Evolutionary conservation across 2,329 filamentous ascomycete genomes (phyloP).

Genomic region (Colletotrichum navitas): DNA sequence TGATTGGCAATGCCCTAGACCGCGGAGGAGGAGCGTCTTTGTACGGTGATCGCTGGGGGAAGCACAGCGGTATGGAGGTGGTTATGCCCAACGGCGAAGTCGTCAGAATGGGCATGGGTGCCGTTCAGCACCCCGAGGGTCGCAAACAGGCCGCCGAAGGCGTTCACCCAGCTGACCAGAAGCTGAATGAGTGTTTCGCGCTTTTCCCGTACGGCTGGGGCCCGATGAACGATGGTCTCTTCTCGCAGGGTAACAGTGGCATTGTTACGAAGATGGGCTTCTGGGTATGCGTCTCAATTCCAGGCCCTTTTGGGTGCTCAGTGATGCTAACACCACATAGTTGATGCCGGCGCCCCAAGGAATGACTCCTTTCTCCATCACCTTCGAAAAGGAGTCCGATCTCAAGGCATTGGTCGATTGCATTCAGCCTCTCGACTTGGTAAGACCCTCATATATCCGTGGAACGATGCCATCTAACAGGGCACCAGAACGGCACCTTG

Average conservation of each 20-base stretch:
- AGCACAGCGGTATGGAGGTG: conserved; percentile 58
- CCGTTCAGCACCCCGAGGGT: conserved; percentile 53
- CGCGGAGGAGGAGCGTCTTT: conserved; percentile 61
- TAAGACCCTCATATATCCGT: no score
- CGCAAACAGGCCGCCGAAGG: conserved; percentile 46
- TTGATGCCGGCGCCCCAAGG: conserved; percentile 32
- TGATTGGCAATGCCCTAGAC: conserved; percentile 61
- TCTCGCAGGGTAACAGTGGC: conserved; percentile 65
- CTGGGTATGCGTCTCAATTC: conserved; percentile 32
- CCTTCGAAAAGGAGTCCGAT: conserved; percentile 31
- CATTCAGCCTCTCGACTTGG: conserved; percentile 29
- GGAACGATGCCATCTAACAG: no score
- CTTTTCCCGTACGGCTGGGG: conserved; percentile 56
- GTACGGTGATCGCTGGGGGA: conserved; percentile 48
- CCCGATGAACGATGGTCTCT: conserved; percentile 59
- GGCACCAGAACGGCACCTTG: conserved; percentile 10
- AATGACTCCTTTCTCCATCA: conserved; percentile 32
- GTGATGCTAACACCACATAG: no score
- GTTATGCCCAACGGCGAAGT: conserved; percentile 60
- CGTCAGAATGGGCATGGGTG: conserved; percentile 62
- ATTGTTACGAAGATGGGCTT: conserved; percentile 69
- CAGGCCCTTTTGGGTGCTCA: no score
- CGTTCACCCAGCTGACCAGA: conserved; percentile 49
- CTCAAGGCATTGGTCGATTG: conserved; percentile 8
- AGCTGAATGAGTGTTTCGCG: conserved; percentile 48